phyloP scores from a whole-genome alignment of 192 early-diverging fungal species.

The Coemansia sp. region DNA sequence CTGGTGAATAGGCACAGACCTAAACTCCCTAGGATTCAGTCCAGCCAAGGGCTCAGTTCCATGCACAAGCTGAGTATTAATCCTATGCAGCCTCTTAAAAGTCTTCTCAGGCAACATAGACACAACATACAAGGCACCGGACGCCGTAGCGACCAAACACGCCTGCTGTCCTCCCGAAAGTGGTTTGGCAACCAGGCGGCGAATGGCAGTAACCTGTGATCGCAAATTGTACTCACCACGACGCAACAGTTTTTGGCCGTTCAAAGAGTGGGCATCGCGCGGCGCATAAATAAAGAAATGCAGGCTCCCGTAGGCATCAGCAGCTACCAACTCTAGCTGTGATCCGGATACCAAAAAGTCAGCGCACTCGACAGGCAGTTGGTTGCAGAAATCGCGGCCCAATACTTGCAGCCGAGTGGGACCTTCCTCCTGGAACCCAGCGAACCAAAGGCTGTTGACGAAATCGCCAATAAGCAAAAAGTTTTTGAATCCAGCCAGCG shows the following conservation, averaged over 20 bases:
- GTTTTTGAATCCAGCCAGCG: conserved; percentile 80
- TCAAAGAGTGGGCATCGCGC: conserved; percentile 82
- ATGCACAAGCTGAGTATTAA: conserved; percentile 85
- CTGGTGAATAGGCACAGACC: conserved; percentile 60
- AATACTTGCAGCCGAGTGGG: conserved; percentile 85
- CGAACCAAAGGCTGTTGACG: conserved; percentile 83
- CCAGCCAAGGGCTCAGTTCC: conserved; percentile 80
- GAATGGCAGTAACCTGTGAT: conserved; percentile 67
- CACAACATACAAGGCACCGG: conserved; percentile 26
- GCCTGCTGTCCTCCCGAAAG: conserved; percentile 30
- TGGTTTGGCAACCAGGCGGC: conserved; percentile 53
- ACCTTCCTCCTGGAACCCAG: conserved; percentile 90
- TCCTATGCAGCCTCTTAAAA: conserved; percentile 82
- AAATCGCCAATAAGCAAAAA: conserved; percentile 86
- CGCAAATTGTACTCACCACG: conserved; percentile 88
- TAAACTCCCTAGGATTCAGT: conserved; percentile 88
- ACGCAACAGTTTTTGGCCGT: conserved; percentile 85
- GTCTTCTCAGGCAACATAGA: conserved; percentile 81
- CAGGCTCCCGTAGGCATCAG: conserved; percentile 69
- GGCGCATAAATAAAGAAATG: conserved; percentile 85
- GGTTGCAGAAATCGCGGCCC: conserved; percentile 83
- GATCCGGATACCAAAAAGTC: conserved; percentile 81
- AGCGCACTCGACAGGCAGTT: conserved; percentile 65
- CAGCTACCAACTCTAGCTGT: conserved; percentile 75
- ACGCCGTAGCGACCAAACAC: conserved; percentile 54